Base-by-base conservation (phyloP, 305 asterid species). In the Fraxinus xanthoxyloides region DNA sequence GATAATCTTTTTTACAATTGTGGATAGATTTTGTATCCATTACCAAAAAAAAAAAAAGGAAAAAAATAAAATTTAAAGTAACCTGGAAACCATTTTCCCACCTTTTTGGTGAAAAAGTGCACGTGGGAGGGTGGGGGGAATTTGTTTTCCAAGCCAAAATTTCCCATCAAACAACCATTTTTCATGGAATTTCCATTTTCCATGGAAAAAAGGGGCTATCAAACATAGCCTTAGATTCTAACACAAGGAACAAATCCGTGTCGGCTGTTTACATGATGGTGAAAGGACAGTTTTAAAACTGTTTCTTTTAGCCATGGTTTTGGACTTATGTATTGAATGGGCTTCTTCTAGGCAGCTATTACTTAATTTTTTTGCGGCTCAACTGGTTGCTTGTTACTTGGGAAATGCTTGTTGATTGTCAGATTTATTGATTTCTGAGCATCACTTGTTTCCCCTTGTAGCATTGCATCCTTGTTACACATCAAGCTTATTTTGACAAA, bases 261-360 rank as follows among this genome's bases (percentile, higher is more conserved):
- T 26, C 70, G 59, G 77, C 23, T 82, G 63, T 30, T 10, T 80
- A 38, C 43, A 65, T 81, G 81, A 51, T 81, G 81, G 32, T 78
- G 79, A 82, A 67, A 61, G 77, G 43, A 13, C 75, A 38, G 35
- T 69, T 69, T 13, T 31, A 15, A 19, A 30, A 31, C 21, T 15
- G 35, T 69, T 31, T 28, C 38, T 1, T 69, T 69, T 69, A 28
- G 7, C 40, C 38, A 69, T 15, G 74, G 75, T 13, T 31, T 69
- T 69, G 19, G 38, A 30, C 10, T 69, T 28, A 6, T 70, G 23
- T 70, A 15, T 70, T 70, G 21, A 70, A 32, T 31, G 24, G 24
- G 43, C 75, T 30, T 28, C 69, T 70, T 5, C 26, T 32, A 15
- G 43, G 24, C 6, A 70, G 46, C 5, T 70, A 2, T 32, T 32